Conservation (phyloP, 2,329 filamentous ascomycete species). For the Coleophoma crateriformis region DNA sequence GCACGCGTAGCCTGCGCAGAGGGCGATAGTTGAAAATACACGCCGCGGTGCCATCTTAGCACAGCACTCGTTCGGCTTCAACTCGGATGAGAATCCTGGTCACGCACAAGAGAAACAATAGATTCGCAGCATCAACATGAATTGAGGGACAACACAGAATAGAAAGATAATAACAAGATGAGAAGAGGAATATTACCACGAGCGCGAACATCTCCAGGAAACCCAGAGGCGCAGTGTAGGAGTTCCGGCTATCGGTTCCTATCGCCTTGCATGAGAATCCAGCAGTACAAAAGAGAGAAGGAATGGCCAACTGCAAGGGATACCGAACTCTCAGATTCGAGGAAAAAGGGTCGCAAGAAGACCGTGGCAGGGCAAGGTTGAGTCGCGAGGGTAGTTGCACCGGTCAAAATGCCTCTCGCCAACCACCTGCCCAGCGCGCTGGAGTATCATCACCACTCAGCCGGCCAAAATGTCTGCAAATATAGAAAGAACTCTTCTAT, state of each 20-base stretch:
- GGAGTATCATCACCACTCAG: neutral
- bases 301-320: conserved; percentile 18
- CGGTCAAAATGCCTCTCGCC: conserved; percentile 7
- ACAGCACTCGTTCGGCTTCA: conserved; percentile 3
- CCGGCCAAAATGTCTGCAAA: neutral
- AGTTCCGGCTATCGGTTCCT: conserved; percentile 11
- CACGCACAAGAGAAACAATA: neutral
- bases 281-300: conserved; percentile 4
- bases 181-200: conserved; percentile 10
- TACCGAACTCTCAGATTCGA: conserved; percentile 4
- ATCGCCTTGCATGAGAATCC: conserved; percentile 19
- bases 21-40: conserved; percentile 3
- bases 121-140: no score
- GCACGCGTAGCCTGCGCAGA: conserved; percentile 1
- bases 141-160: neutral
- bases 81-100: neutral
- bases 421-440: conserved; percentile 3
- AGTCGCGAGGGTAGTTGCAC: neutral
- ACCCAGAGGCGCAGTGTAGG: conserved; percentile 16
- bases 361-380: neutral
- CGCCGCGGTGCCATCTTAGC: conserved; percentile 16
- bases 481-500: no score
- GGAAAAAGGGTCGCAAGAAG: neutral
- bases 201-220: conserved; percentile 5
- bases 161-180: conserved; percentile 4